Evolutionary conservation across 805 yeast species (phyloP).

Genomic region (Wickerhamomyces ciferrii): DNA sequence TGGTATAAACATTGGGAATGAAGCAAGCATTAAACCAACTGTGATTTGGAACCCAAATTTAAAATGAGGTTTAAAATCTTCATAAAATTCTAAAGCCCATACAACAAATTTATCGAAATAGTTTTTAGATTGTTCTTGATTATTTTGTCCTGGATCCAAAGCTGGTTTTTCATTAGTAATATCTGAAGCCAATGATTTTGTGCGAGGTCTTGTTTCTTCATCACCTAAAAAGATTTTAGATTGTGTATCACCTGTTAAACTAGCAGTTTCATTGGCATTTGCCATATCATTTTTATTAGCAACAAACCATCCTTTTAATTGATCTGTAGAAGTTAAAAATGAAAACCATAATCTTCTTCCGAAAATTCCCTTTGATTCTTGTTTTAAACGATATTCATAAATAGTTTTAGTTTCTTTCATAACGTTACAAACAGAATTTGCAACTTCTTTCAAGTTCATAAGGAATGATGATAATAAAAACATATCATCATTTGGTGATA

Average conservation of each 20-base stretch:
- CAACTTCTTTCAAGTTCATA: conserved; percentile 38
- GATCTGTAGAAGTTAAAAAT: conserved; percentile 26
- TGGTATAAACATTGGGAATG: conserved; percentile 48
- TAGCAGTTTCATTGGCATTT: conserved; percentile 28
- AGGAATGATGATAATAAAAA: conserved; percentile 44
- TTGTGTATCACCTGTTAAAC: conserved; percentile 24
- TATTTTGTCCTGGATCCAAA: neutral
- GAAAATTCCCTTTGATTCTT: conserved; percentile 29
- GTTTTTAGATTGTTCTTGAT: neutral
- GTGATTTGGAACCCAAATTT: conserved; percentile 42
- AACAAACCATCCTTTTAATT: conserved; percentile 32
- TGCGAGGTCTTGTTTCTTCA: neutral
- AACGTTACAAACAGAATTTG: conserved; percentile 25
- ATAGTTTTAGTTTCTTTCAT: conserved; percentile 27
- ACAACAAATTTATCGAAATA: neutral
- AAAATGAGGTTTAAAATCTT: conserved; percentile 27
- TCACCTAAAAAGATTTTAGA: conserved; percentile 6
- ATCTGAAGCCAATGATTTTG: neutral
- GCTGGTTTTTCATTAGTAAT: neutral
- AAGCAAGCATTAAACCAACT: conserved; percentile 38
- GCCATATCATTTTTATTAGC: conserved; percentile 14
- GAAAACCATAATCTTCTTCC: conserved; percentile 42
- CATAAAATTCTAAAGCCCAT: conserved; percentile 4
- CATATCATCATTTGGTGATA: conserved; percentile 44
- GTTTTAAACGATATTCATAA: conserved; percentile 21